phyloP scores from a whole-genome alignment of 257 asterid species.

The Cynanchum wilfordii region DNA sequence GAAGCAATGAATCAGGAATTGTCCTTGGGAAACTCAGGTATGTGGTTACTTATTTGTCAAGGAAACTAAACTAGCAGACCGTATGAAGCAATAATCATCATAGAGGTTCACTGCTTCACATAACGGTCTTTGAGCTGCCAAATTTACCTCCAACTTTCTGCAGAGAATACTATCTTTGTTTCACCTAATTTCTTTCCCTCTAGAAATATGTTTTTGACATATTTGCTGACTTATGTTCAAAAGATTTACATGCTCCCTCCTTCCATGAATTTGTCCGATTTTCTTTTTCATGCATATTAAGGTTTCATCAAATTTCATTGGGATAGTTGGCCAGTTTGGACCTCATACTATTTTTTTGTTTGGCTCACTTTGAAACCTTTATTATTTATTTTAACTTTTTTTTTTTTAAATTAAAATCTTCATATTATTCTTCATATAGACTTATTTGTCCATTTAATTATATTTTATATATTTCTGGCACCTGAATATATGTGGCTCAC shows the following conservation, averaged over 20 bases:
- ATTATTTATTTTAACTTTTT: too few relatives aligned
- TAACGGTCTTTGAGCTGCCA: background rate
- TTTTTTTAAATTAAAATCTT: too few relatives aligned
- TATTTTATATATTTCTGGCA: too few relatives aligned
- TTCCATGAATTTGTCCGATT: too few relatives aligned
- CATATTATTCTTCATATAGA: too few relatives aligned
- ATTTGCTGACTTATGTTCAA: background rate
- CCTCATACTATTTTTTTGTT: too few relatives aligned
- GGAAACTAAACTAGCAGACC: background rate
- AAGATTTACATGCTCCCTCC: background rate
- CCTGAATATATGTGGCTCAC: too few relatives aligned
- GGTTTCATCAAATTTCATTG: too few relatives aligned
- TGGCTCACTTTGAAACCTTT: too few relatives aligned
- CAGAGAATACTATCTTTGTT: background rate
- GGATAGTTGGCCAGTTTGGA: too few relatives aligned
- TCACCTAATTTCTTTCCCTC: background rate
- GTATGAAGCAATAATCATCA: background rate
- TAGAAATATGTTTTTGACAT: background rate
- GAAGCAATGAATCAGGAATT: slow-evolving; percentile 86
- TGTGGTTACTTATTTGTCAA: slow-evolving; percentile 13
- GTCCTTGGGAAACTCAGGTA: slow-evolving; percentile 98
- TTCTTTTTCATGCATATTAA: too few relatives aligned
- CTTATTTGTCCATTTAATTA: too few relatives aligned
- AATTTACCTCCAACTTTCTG: background rate
- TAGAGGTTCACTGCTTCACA: background rate